Percentiles rank a stretch among this genome's conserved stretches.
Conservation (phyloP, 1,284 basidiomycete genomes). For the Lentinula novae-zelandiae region DNA sequence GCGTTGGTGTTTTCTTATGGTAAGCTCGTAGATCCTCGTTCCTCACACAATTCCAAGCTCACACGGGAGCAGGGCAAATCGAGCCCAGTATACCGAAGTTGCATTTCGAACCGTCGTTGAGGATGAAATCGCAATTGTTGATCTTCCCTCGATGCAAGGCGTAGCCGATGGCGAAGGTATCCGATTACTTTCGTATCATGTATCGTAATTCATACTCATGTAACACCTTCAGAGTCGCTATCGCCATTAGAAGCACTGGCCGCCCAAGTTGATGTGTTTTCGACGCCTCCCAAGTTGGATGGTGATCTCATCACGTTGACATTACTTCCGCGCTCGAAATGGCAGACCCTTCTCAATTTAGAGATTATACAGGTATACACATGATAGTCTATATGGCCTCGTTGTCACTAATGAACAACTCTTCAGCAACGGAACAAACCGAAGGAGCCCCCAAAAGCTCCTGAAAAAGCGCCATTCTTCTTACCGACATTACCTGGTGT, state of each 20-base stretch:
- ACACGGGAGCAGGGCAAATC: constrained; percentile 72
- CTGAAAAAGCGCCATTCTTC: constrained; percentile 97
- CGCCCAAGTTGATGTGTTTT: constrained; percentile 64
- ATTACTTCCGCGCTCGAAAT: constrained; percentile 86
- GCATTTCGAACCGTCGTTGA: constrained; percentile 80
- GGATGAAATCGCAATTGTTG: constrained; percentile 65
- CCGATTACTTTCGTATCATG: neutral
- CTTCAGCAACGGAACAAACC: constrained; percentile 91
- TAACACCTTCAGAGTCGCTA: constrained; percentile 63
- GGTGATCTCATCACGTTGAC: constrained; percentile 90
- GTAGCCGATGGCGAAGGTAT: constrained; percentile 68
- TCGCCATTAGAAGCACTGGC: constrained; percentile 56
- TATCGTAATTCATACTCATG: constrained; percentile 7
- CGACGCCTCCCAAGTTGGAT: constrained; percentile 81
- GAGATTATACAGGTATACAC: constrained; percentile 82
- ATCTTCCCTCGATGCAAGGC: constrained; percentile 84
- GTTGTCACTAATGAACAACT: constrained; percentile 7
- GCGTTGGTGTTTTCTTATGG: constrained; percentile 94
- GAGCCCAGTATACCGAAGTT: constrained; percentile 89
- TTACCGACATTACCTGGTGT: constrained; percentile 86
- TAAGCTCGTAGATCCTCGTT: constrained; percentile 25
- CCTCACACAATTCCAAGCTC: neutral
- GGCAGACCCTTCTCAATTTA: constrained; percentile 95
- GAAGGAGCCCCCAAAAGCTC: constrained; percentile 91
- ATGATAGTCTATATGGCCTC: neutral